A percentile compares a stretch with the other conserved stretches of the same genome.
Evolutionary conservation across 2,329 filamentous ascomycete genomes (phyloP).

Genomic region (Didymellaceae sp.): DNA sequence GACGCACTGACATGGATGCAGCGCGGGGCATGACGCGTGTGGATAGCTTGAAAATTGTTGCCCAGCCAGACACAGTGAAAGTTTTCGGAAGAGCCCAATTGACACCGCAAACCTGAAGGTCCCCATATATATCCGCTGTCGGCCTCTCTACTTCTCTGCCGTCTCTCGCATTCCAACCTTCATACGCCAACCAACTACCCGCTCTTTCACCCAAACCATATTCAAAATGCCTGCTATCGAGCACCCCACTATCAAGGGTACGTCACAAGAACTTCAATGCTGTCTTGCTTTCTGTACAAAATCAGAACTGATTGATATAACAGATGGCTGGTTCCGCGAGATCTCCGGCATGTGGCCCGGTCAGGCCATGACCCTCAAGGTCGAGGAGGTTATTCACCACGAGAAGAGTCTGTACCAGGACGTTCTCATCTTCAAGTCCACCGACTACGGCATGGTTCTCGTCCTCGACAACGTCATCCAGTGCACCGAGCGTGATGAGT

Average conservation of each 20-base stretch:
- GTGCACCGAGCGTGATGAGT: slow-evolving; percentile 97
- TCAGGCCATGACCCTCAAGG: slow-evolving; percentile 90
- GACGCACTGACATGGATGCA: slow-evolving; percentile 1
- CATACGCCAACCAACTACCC: slow-evolving; percentile 2
- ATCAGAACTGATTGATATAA: slow-evolving; percentile 18
- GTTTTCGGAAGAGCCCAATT: slow-evolving; percentile 28
- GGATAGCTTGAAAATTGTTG: slow-evolving; percentile 27
- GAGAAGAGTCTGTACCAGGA: slow-evolving; percentile 99
- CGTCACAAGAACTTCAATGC: slow-evolving; percentile 1
- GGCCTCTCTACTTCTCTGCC: slow-evolving; percentile 18
- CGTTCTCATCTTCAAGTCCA: slow-evolving; percentile 98
- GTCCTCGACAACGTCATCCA: slow-evolving; percentile 99
- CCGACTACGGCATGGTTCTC: slow-evolving; percentile 92
- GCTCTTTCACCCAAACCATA: slow-evolving; percentile 8
- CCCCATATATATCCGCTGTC: slow-evolving; percentile 29
- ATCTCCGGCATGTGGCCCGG: slow-evolving; percentile 99
- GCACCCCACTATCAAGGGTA: slow-evolving; percentile 80
- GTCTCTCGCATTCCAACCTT: slow-evolving; percentile 8
- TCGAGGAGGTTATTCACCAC: slow-evolving; percentile 97
- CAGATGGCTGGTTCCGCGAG: slow-evolving; percentile 99
- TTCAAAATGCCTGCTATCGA: slow-evolving; percentile 69
- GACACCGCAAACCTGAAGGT: slow-evolving; percentile 31
- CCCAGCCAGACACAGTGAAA: slow-evolving; percentile 27
- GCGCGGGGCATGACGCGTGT: slow-evolving; percentile 32
- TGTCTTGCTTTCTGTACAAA: not conserved